A percentile compares a stretch with the other conserved stretches of the same genome.
These are phyloP conservation scores for Hirsutella thompsonii DNA, from an alignment of 2,329 filamentous ascomycete genomes.

Conservation along the genomic window DNA sequence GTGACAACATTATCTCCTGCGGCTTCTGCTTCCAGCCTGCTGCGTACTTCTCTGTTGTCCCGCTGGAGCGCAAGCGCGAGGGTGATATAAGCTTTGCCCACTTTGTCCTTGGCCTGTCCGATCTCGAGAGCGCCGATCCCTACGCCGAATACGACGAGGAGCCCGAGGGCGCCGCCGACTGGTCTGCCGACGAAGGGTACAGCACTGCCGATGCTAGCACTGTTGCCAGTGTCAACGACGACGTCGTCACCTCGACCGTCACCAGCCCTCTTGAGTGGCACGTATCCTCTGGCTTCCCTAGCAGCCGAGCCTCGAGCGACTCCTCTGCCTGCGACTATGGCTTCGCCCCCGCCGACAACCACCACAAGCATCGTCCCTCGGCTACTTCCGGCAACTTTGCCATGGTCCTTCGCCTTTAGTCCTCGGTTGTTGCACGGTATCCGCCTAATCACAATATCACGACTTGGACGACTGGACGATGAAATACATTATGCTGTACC, in stretches of 20 bases:
- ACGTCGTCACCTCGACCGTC: background rate
- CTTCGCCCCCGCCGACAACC: background rate
- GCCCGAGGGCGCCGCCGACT: constrained; percentile 14
- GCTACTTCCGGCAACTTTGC: background rate
- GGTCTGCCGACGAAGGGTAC: constrained; percentile 8
- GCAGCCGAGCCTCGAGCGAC: background rate
- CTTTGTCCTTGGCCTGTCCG: constrained; percentile 10
- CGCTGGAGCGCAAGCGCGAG: constrained; percentile 6
- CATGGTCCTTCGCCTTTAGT: background rate
- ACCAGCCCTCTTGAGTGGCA: background rate
- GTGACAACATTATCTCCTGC: constrained; percentile 31
- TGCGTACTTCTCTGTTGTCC: constrained; percentile 9
- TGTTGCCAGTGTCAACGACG: background rate
- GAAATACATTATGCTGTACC: background rate
- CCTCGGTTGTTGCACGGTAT: background rate
- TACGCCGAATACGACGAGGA: constrained; percentile 27
- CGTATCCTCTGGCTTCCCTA: background rate
- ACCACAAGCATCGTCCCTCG: background rate
- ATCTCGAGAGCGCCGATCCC: constrained; percentile 11
- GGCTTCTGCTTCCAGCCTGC: constrained; percentile 20
- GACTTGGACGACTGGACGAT: background rate
- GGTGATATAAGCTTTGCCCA: constrained; percentile 17
- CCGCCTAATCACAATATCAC: background rate
- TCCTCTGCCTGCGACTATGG: background rate
- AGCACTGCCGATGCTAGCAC: background rate